A percentile compares a stretch with the other conserved stretches of the same genome.
These are phyloP conservation scores for Leptographium lundbergii DNA, from an alignment of 2,329 filamentous ascomycete species.

Conservation along the genomic window DNA sequence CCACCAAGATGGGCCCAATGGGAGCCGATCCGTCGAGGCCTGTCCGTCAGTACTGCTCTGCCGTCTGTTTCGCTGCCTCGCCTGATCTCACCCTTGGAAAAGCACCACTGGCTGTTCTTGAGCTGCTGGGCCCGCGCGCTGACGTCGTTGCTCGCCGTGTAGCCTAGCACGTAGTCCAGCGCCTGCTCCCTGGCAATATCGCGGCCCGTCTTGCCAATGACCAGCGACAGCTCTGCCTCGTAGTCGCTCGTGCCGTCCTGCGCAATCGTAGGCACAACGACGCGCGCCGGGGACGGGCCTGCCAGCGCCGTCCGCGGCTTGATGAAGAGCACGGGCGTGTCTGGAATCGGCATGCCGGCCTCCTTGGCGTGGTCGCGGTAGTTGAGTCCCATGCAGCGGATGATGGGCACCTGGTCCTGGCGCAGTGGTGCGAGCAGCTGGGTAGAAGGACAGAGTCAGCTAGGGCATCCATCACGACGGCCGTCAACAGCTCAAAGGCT, in stretches of 20 bases:
- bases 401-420: conserved; percentile 22
- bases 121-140: conserved; percentile 24
- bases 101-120: conserved; percentile 25
- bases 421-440: conserved; percentile 22
- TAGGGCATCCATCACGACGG: background rate
- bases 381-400: conserved; percentile 33
- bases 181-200: conserved; percentile 25
- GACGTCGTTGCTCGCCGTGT: conserved; percentile 26
- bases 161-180: conserved; percentile 26
- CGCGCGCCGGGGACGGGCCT: conserved; percentile 18
- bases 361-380: conserved; percentile 28
- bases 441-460: background rate
- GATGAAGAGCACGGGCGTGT: conserved; percentile 23
- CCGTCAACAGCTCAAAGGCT: background rate
- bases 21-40: conserved; percentile 23
- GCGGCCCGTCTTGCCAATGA: conserved; percentile 23
- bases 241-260: conserved; percentile 26
- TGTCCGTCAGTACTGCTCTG: background rate
- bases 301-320: conserved; percentile 24
- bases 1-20: conserved; percentile 24
- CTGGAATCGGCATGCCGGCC: conserved; percentile 23
- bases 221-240: conserved; percentile 25
- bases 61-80: background rate
- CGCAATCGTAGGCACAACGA: conserved; percentile 19
- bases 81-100: conserved; percentile 21